Evolutionary conservation across 805 yeast genomes (phyloP), one percentile per base, ranked within the genome.

Genomic region (Lachancea quebecensis): DNA sequence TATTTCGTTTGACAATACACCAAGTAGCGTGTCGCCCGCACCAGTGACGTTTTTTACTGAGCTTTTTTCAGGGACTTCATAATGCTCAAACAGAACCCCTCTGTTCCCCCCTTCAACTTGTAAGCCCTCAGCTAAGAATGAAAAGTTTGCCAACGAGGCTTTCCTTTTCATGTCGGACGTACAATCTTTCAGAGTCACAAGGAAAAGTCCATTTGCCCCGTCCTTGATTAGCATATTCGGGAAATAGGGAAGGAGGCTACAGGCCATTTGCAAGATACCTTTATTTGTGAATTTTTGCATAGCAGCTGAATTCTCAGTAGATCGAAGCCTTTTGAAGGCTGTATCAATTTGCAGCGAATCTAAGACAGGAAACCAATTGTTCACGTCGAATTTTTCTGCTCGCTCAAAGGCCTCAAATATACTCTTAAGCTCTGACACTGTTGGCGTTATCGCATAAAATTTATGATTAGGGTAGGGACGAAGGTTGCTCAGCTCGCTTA

Each of bases 1-100:
- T 3, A 41, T 74, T 46, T 70, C 70, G 2, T 81, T 66, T 10
- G 78, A 59, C 17, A 88, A 50, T 25, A 73, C 77, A 0, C 96
- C 96, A 27, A 79, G 73, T 36, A 88, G 69, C 0, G 93, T 73
- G 62, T 88, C 96, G 10, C 96, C 96, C 0, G 95, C 95, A 2
- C 96, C 96, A 9, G 91, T 86, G 29, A 85, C 95, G 52, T 81
- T 85, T 27, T 64, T 65, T 10, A 83, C 71, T 2, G 68, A 58
- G 0, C 75, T 69, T 2, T 50, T 45, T 6, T 59, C 52, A 1
- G 66, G 62, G 2, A 74, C 64, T 0, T 76, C 73, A 59, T 73
- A 82, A 58, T 84, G 82, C 54, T 85, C 85, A 16, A 86, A 67
- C 7, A 79, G 67, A 4, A 83, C 70, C 3, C 88, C 88, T 41